Percentiles rank a stretch among this genome's conserved stretches.
Conservation (phyloP, 1,284 basidiomycete genomes). For the Lignosus rhinocerotis region DNA sequence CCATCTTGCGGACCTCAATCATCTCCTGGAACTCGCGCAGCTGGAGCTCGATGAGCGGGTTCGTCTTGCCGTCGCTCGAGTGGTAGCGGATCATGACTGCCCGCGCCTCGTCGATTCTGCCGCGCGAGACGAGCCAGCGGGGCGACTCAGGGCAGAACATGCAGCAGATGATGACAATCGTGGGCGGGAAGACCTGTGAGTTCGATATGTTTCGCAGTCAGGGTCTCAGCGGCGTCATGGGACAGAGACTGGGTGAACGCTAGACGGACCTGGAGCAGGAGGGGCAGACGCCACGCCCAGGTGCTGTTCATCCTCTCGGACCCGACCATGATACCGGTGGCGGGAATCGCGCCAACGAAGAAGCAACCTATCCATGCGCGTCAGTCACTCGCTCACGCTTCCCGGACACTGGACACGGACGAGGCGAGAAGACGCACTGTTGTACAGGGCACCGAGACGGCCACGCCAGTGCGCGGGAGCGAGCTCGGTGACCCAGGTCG, state of each 20-base stretch:
- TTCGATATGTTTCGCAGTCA: not conserved
- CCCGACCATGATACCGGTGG: conserved; percentile 15
- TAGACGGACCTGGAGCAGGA: conserved; percentile 7
- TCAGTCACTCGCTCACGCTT: not conserved
- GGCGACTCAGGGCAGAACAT: conserved; percentile 29
- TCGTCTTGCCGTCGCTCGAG: conserved; percentile 12
- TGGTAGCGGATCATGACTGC: conserved; percentile 21
- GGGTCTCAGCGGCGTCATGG: no score
- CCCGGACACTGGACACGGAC: no score
- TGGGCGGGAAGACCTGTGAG: conserved; percentile 8
- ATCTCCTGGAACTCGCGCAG: conserved; percentile 10
- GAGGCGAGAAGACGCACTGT: conserved; percentile 1
- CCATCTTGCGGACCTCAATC: conserved; percentile 13
- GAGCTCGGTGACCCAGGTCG: conserved; percentile 13
- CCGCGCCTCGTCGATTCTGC: conserved; percentile 24
- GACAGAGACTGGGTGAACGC: not conserved
- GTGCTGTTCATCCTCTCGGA: conserved; percentile 13
- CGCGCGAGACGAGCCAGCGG: conserved; percentile 27
- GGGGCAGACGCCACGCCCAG: conserved; percentile 18
- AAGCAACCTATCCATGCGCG: not conserved
- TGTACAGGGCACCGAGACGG: conserved; percentile 14
- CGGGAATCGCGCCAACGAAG: conserved; percentile 14
- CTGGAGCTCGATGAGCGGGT: conserved; percentile 15
- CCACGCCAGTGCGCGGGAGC: conserved; percentile 18
- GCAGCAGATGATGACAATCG: conserved; percentile 20